Conservation (phyloP, 345 rosid genomes). For the Lepidium africanum region DNA sequence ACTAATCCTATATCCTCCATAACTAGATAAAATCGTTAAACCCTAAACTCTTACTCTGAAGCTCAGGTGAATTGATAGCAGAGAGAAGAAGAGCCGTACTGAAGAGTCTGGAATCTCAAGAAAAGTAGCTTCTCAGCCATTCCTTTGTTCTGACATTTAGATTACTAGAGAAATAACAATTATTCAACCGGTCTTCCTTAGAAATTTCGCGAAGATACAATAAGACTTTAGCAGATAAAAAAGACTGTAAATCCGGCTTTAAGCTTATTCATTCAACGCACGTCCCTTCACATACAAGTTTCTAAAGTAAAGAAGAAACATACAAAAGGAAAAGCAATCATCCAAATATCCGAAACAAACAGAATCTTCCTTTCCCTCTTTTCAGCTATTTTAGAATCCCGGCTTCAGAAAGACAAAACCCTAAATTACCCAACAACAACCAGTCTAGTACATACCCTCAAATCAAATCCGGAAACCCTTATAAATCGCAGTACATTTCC, state of each 20-base stretch:
- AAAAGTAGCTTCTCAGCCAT: not conserved
- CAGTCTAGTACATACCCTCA: not conserved
- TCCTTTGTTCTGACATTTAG: constrained; percentile 2
- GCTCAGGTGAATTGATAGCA: not conserved
- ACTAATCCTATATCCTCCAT: constrained; percentile 90
- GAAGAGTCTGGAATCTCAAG: not conserved
- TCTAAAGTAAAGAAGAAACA: constrained; percentile 15
- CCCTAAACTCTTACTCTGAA: not conserved
- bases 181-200: not conserved
- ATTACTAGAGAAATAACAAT: not conserved
- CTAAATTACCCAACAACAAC: constrained; percentile 2
- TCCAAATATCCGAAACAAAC: constrained; percentile 1
- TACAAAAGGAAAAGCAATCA: not conserved
- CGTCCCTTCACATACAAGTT: constrained; percentile 47
- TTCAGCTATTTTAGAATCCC: not conserved
- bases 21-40: not conserved
- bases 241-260: constrained; percentile 28
- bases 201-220: not conserved
- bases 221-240: not conserved
- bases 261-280: constrained; percentile 31
- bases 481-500: not conserved
- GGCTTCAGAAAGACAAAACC: constrained; percentile 10
- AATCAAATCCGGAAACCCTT: not conserved
- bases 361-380: not conserved
- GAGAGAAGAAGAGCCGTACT: not conserved